Base-by-base conservation (phyloP, 2,329 filamentous ascomycete species). In the Diaporthe vexans region DNA sequence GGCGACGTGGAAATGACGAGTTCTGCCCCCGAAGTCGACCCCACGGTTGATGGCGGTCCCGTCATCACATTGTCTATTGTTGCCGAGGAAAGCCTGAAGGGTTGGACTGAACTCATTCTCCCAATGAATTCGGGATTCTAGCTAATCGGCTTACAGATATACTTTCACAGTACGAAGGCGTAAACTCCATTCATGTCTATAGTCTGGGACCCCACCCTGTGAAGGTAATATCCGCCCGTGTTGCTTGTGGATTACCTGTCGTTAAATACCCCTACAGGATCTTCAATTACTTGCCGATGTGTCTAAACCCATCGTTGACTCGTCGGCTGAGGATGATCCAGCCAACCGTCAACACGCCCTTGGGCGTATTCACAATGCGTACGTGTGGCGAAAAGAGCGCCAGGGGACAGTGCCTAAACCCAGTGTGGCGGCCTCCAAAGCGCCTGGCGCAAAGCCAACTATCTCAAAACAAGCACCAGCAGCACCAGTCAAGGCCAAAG, bases 141-240 rank as follows among this genome's bases (percentile, higher is more conserved):
- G 61, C 71, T 76, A 74, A 79, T 67, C 61, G 77, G 72, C 29
- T 17, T 48, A 3, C 77, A 96, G 94, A 90, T 77, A 86, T 90
- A 0, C 91, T 95, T 73, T 85, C 87, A 19, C 88, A 90, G 21
- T 97, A 96, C 77, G 88, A 93, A 65, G 86, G 91, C n/a, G 91
- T 98, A 71, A 88, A 88, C 0, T 94, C 94, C 0, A 92, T 98
- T 75, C 95, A 98, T 79, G 85, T 98, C 57, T 98, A 98, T 85
- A 98, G 95, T 79, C 81, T 98, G 24, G 92, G 94, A 56, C 89
- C 94, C 1, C 89, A 91, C 51, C 89, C 91, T 0, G 86, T 95
- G 21, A 93, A 92, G 82, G 92, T 90, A 83, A 54, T 81, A 71
- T 40, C 7, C 15, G 0, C 8, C 19, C 9, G 13, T 51, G 19